Base-by-base conservation (phyloP, 139 green algal genomes). In the Protoeuglena noctilucae region DNA sequence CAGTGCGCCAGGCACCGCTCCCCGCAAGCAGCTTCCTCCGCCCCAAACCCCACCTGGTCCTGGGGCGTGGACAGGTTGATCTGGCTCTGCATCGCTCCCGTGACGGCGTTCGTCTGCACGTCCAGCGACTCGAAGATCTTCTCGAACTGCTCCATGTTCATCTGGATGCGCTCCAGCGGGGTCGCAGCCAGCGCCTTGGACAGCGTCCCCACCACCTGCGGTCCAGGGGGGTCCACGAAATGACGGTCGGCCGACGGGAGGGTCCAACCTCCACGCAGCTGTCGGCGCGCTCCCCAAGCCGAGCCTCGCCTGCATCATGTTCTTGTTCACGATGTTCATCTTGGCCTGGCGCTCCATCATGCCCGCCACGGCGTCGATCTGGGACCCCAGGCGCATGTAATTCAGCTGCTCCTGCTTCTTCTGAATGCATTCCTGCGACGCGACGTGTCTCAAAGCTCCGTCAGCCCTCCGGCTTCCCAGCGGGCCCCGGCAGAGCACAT, bases 101-200 rank as follows among this genome's bases (percentile, higher is more conserved):
- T 79, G 49, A 98, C 76, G 51, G 93, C 83, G 50, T 85, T 62
- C 3, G 76, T 83, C 67, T 93, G 82, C 56, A 98, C 79, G 61
- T 98, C 89, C 54, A 98, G 75, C 67, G 92, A 83, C 64, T 95
- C 85, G 69, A 95, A 94, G 69, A 96, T 84, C 59, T 68, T 70
- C 71, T 98, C 92, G 63, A 98, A 98, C 63, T 81, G 61, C 41
- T 90, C 79, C 89, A 97, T 97, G 22, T 76, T 95, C 50, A 28
- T 53, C 24, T 53, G 23, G 25, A 93, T 79, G 58, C 90, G 78
- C 63, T 98, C 88, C 49, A 96, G 61, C 61, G 95, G 95, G 75
- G 89, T 93, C 29, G 54, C 57, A 17, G 78, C 73, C 14, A 98
- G 63, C 0, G 79, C 76, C 27, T 69, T 75, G 43, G 95, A 84